Base-by-base conservation (phyloP, 2,329 filamentous ascomycete species). In the Ophiostoma perfectum region DNA sequence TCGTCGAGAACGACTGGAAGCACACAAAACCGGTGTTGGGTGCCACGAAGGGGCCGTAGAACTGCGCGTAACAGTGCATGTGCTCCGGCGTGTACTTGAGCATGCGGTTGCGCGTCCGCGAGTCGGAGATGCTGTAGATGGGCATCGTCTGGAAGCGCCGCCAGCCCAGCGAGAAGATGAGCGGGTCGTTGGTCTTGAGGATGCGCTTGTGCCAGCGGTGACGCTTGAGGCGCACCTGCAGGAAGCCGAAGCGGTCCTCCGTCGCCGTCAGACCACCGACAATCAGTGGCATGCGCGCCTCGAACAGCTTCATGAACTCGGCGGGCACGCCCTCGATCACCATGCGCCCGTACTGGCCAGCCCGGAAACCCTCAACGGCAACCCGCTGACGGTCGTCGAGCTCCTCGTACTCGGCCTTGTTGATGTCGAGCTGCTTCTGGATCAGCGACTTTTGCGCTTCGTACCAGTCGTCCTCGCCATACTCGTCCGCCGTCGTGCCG, bases 161-260 rank as follows among this genome's bases (percentile, higher is more conserved):
- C 95, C 95, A 99, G 58, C 95, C 95, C 60, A 99, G 84, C 1
- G 93, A 97, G 82, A 99, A 95, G 76, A 99, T 97, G 66, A 99
- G 84, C 16, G 95, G 96, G 76, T 99, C 95, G 76, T 96, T 97
- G 45, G 93, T 98, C 82, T 99, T 99, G 73, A 99, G 84, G 73
- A 98, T 98, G 82, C 95, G 96, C 86, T 97, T 97, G 81, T 99
- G 95, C 96, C 96, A 99, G 73, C 95, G 86, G 78, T 99, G 95
- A 67, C 93, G 87, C 85, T 99, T 99, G 82, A 99, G 96, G 66
- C 96, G 88, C 69, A 97, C 89, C 78, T 99, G 95, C 8, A 98
- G 89, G 76, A 91, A 98, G 8, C 95, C 96, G 77, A 97, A 97
- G 66, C 96, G 88, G 78, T 98, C 93, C 78, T 99, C 95, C 0